Conservation (phyloP, 83 land plant genomes). For the Picea mariana region DNA sequence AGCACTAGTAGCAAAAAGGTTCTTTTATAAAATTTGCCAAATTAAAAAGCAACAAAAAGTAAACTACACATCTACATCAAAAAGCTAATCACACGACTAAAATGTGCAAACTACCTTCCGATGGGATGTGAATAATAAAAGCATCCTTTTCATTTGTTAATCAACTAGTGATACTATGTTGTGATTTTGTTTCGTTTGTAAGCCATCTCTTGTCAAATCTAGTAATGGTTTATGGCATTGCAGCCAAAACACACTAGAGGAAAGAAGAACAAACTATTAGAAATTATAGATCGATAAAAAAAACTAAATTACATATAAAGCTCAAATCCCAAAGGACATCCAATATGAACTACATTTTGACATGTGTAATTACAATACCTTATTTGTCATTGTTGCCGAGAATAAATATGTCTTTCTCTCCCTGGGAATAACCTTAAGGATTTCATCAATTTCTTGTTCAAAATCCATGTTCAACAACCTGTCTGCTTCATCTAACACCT, state of each 20-base stretch:
- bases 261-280: too few relatives aligned
- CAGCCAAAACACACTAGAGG: too few relatives aligned
- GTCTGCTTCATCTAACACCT: slow-evolving; percentile 99
- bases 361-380: slow-evolving; percentile 38
- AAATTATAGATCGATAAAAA: too few relatives aligned
- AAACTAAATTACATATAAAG: too few relatives aligned
- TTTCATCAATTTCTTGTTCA: slow-evolving; percentile 90
- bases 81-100: background rate
- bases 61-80: background rate
- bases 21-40: background rate
- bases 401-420: slow-evolving; percentile 83
- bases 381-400: slow-evolving; percentile 98
- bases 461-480: slow-evolving; percentile 88
- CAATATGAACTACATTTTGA: background rate
- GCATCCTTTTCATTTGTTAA: background rate
- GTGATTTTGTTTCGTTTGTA: too few relatives aligned
- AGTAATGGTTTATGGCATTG: too few relatives aligned
- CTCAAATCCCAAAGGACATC: background rate
- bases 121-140: background rate
- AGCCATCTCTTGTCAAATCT: too few relatives aligned
- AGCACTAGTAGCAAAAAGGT: background rate
- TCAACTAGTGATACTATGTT: background rate
- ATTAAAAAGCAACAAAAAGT: background rate
- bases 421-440: slow-evolving; percentile 74
- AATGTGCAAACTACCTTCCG: background rate